Percentiles rank a stretch among this genome's conserved stretches.
These are phyloP conservation scores for Nevesoporus exiguus DNA, from an alignment of 768 basidiomycete species.

Conservation along the genomic window DNA sequence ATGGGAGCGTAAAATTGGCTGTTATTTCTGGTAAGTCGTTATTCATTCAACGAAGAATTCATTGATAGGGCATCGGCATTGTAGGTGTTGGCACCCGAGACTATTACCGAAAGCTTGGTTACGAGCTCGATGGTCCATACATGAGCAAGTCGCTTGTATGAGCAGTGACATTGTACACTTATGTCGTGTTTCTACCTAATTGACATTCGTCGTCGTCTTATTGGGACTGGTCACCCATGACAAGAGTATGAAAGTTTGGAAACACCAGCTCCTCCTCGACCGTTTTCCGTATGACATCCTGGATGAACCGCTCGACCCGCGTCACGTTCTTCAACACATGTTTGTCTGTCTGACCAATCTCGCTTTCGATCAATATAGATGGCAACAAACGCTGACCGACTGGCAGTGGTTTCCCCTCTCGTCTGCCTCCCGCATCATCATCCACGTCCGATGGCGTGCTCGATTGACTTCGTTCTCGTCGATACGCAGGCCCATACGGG, in stretches of 20 bases:
- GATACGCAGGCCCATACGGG: slow-evolving; percentile 73
- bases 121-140: slow-evolving; percentile 93
- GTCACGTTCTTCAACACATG: slow-evolving; percentile 96
- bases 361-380: slow-evolving; percentile 88
- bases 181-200: slow-evolving; percentile 10
- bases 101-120: slow-evolving; percentile 93
- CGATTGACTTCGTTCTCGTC: slow-evolving; percentile 44
- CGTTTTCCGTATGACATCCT: slow-evolving; percentile 92
- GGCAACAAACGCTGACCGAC: slow-evolving; percentile 83
- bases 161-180: slow-evolving; percentile 6
- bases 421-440: slow-evolving; percentile 48
- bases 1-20: slow-evolving; percentile 92
- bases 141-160: slow-evolving; percentile 84
- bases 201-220: neutral
- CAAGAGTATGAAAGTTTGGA: slow-evolving; percentile 88
- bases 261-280: slow-evolving; percentile 95
- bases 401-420: slow-evolving; percentile 64
- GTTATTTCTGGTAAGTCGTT: slow-evolving; percentile 83
- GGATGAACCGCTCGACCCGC: slow-evolving; percentile 91
- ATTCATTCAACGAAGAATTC: neutral
- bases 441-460: slow-evolving; percentile 61
- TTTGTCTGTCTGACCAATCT: slow-evolving; percentile 94
- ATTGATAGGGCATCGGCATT: neutral
- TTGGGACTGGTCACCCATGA: slow-evolving; percentile 43
- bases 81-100: slow-evolving; percentile 93